Percentiles rank a stretch among this genome's conserved stretches.
phyloP scores from a whole-genome alignment of 371 early-diverging fungal genomes.

The Mucor piriformis region DNA sequence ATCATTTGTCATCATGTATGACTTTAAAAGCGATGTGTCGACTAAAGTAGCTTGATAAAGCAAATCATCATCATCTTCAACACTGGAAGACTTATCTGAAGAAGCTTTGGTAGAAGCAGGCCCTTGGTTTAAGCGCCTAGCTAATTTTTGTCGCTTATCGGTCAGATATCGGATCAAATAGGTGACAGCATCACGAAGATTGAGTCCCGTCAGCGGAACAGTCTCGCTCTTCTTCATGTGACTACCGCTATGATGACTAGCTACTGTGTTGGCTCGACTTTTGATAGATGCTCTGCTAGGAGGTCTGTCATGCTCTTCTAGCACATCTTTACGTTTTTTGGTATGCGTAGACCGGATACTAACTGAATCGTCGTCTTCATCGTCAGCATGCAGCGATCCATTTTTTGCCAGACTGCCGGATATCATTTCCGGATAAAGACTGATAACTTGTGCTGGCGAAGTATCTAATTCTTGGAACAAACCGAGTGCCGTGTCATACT shows the following conservation, averaged over 20 bases:
- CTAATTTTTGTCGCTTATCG: constrained; percentile 67
- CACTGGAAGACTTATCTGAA: constrained; percentile 11
- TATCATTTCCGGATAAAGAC: constrained; percentile 78
- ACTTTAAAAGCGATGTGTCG: constrained; percentile 87
- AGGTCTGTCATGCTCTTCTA: constrained; percentile 23
- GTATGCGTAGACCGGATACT: neutral
- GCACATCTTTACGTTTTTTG: constrained; percentile 2
- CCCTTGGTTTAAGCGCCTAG: constrained; percentile 38
- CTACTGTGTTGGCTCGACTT: constrained; percentile 33
- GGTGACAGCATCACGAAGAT: constrained; percentile 65
- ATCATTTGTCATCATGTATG: constrained; percentile 41
- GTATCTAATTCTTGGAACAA: constrained; percentile 82
- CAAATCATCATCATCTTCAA: constrained; percentile 46
- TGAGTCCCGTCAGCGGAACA: constrained; percentile 41
- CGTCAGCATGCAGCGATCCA: constrained; percentile 7
- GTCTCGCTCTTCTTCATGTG: constrained; percentile 22
- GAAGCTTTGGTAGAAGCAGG: constrained; percentile 13
- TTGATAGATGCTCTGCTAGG: constrained; percentile 36
- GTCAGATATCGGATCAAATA: constrained; percentile 73
- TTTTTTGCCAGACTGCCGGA: constrained; percentile 44
- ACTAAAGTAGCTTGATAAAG: constrained; percentile 71
- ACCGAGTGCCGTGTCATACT: constrained; percentile 79
- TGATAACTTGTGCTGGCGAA: constrained; percentile 82
- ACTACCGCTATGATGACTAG: constrained; percentile 19
- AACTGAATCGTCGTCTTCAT: constrained; percentile 16